Base-by-base conservation (phyloP, 2,329 filamentous ascomycete genomes). In the Simplicillium sp. region DNA sequence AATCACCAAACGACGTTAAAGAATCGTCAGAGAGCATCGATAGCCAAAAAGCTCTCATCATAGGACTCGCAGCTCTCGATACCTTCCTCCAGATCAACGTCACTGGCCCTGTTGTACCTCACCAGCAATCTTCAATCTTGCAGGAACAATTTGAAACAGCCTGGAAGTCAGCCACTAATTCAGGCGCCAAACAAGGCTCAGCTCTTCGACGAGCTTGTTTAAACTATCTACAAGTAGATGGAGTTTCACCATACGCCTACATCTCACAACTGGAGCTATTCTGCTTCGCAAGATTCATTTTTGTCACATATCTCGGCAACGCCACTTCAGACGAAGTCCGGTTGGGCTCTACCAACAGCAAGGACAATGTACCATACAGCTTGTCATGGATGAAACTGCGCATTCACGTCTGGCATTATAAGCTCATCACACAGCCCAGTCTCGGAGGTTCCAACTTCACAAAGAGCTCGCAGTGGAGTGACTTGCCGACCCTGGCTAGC, bases 31-130 rank as follows among this genome's bases (percentile, higher is more conserved):
- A 33, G 12, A 7, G 31, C 12, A 15, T 6, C 12, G 31, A 33
- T 6, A 33, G 6, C 15, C 4, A 13, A 4, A 15, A 13, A 15
- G 31, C 31, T 15, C 15, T 33, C 31, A 33, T 11, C 31, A 13
- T 33, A 15, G 31, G 31, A 4, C 31, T 33, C 7, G 31, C 31
- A n/a, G 31, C 31, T 2, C 70, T 95, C 11, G 75, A 87, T 54
- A 77, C 82, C 11, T 96, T 95, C 56, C 62, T 95, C 13, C 89
- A 96, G 58, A 79, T 80, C 1, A 95, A 87, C 56, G 84, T 94
- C 40, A 95, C 89, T 3, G 89, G 89, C 0, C 89, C 89, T 1
- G 82, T 87, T 0, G 66, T 94, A n/a, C 50, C 60, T 0, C 46
- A 42, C 13, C 36, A 45, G 11, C 42, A 50, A 32, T 39, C 49